Conservation (phyloP, 805 yeast species). For the Candida nitratophila region DNA sequence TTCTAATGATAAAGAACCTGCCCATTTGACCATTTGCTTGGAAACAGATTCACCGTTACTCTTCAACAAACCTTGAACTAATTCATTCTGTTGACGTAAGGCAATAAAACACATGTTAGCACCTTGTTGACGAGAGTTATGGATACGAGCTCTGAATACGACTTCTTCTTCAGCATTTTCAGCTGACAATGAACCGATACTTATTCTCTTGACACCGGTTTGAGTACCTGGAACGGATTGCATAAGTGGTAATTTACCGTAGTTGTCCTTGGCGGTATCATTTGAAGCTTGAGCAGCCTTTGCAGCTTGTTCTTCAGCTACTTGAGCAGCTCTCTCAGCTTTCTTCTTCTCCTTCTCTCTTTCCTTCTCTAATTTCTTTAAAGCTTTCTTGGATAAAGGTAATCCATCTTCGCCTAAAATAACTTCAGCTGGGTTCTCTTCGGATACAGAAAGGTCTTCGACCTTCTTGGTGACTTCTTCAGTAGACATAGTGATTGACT, state of each 20-base stretch:
- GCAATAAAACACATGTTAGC: slow-evolving; percentile 89
- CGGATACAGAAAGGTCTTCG: slow-evolving; percentile 16
- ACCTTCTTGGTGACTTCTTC: slow-evolving; percentile 23
- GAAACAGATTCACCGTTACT: slow-evolving; percentile 66
- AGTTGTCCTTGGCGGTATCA: slow-evolving; percentile 81
- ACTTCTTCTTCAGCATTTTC: slow-evolving; percentile 70
- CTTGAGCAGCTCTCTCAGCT: slow-evolving; percentile 84
- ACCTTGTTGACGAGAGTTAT: slow-evolving; percentile 90
- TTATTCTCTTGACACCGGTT: slow-evolving; percentile 58
- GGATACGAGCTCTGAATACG: slow-evolving; percentile 88
- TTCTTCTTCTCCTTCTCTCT: slow-evolving; percentile 88
- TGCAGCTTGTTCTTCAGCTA: slow-evolving; percentile 81
- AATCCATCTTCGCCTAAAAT: slow-evolving; percentile 55
- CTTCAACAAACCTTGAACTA: slow-evolving; percentile 80
- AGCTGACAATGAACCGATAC: slow-evolving; percentile 49
- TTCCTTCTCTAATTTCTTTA: slow-evolving; percentile 91
- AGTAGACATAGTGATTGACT: slow-evolving; percentile 16
- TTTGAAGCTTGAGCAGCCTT: slow-evolving; percentile 60
- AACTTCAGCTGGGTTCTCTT: slow-evolving; percentile 11
- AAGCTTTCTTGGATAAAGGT: slow-evolving; percentile 88
- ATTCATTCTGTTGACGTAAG: slow-evolving; percentile 80
- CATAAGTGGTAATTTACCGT: slow-evolving; percentile 84
- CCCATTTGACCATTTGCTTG: slow-evolving; percentile 97
- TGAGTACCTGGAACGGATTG: slow-evolving; percentile 51
- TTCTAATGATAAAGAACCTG: slow-evolving; percentile 77